A percentile compares a stretch with the other conserved stretches of the same genome.
Evolutionary conservation across 768 basidiomycete genomes (phyloP).

Genomic region (Xerocomellus chrysenteron): DNA sequence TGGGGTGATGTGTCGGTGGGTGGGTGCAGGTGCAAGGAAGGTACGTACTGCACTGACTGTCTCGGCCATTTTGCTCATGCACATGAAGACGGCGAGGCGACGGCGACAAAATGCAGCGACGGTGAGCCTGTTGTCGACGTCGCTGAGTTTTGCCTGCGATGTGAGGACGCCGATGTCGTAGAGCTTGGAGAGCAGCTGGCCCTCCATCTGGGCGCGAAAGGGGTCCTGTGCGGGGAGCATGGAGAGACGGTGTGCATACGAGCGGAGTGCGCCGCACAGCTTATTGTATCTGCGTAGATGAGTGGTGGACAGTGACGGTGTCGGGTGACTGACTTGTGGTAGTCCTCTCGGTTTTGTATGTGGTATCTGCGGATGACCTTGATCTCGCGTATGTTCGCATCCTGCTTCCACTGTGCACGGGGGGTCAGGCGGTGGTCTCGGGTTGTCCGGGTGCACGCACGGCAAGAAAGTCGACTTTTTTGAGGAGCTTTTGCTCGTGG

Average conservation of each 20-base stretch:
- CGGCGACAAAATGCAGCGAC: constrained; percentile 93
- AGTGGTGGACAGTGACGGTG: background rate
- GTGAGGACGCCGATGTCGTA: constrained; percentile 97
- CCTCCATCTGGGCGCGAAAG: constrained; percentile 81
- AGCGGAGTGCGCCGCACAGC: constrained; percentile 82
- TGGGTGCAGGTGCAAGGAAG: background rate
- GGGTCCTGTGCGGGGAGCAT: constrained; percentile 88
- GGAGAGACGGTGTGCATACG: constrained; percentile 83
- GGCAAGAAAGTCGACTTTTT: constrained; percentile 96
- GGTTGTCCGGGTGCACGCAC: constrained; percentile 43
- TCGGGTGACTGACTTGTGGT: constrained; percentile 64
- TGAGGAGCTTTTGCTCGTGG: constrained; percentile 93
- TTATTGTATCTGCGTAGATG: constrained; percentile 76
- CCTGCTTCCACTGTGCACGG: constrained; percentile 84
- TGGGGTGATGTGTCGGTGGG: constrained; percentile 33
- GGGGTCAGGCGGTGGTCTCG: constrained; percentile 2
- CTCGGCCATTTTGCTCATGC: constrained; percentile 92
- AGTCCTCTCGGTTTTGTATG: constrained; percentile 91
- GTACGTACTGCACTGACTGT: constrained; percentile 85
- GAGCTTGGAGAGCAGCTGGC: constrained; percentile 85
- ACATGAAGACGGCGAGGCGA: constrained; percentile 89
- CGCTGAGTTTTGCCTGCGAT: constrained; percentile 83
- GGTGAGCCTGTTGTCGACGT: constrained; percentile 91
- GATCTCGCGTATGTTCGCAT: constrained; percentile 86
- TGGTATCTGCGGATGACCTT: constrained; percentile 95